Percentiles rank a stretch among this genome's conserved stretches.
Conservation (phyloP, 2,329 filamentous ascomycete species). For the Alternaria burnsii region DNA sequence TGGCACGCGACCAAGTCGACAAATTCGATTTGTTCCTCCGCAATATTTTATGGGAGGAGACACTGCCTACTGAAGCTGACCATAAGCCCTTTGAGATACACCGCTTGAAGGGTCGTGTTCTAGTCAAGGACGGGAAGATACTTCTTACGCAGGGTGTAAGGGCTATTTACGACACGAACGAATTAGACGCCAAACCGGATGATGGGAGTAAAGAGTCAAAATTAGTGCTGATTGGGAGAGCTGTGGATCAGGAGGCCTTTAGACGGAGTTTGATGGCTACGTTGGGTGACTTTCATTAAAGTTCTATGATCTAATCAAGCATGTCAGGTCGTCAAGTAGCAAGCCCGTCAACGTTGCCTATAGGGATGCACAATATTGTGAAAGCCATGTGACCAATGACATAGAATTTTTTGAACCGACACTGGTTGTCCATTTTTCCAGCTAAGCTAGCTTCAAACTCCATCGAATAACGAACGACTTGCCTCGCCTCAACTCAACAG, state of each 20-base stretch:
- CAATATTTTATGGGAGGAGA: slow-evolving; percentile 82
- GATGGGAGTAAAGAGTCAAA: slow-evolving; percentile 28
- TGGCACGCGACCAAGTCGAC: slow-evolving; percentile 66
- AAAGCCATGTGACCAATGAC: background rate
- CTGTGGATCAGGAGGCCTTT: slow-evolving; percentile 34
- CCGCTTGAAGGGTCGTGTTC: slow-evolving; percentile 81
- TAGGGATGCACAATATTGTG: background rate
- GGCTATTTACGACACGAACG: slow-evolving; percentile 91
- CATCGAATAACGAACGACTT: background rate
- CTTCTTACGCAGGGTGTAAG: slow-evolving; percentile 91
- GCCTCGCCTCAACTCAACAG: background rate
- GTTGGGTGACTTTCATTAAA: background rate
- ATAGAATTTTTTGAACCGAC: background rate
- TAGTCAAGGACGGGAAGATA: slow-evolving; percentile 68
- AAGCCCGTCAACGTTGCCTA: background rate
- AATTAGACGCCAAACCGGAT: slow-evolving; percentile 49
- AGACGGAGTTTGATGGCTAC: slow-evolving; percentile 19
- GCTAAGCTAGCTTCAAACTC: background rate
- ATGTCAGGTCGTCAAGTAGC: background rate
- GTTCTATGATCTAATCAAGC: background rate
- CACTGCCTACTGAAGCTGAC: slow-evolving; percentile 57
- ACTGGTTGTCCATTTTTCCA: background rate
- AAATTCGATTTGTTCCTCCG: slow-evolving; percentile 83
- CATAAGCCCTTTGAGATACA: slow-evolving; percentile 76
- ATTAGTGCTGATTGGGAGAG: slow-evolving; percentile 44